Percentiles rank a stretch among this genome's conserved stretches.
Evolutionary conservation across 1,284 basidiomycete genomes (phyloP).

Genomic region (Xerocomus tenax): DNA sequence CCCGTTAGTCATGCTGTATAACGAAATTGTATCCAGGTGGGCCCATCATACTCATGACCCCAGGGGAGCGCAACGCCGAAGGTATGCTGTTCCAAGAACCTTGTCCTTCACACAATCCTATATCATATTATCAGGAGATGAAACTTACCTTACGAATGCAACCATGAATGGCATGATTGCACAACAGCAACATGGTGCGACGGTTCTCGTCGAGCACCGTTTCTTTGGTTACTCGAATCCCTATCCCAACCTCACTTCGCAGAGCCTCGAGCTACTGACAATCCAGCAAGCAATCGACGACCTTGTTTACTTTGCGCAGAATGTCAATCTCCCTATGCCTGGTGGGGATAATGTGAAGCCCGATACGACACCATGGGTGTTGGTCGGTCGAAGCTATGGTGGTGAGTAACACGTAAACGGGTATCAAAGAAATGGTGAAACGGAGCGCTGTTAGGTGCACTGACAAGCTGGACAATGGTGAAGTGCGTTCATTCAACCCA

Average conservation of each 20-base stretch:
- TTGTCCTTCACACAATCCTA: slow-evolving; percentile 32
- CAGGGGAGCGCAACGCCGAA: slow-evolving; percentile 40
- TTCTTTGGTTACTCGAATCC: slow-evolving; percentile 56
- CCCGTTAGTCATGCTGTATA: neutral
- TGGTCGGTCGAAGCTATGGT: slow-evolving; percentile 65
- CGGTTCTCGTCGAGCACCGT: slow-evolving; percentile 53
- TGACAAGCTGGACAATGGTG: slow-evolving; percentile 65
- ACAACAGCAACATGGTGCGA: slow-evolving; percentile 54
- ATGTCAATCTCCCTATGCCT: slow-evolving; percentile 58
- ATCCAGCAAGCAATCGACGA: slow-evolving; percentile 68
- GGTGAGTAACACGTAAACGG: slow-evolving; percentile 27
- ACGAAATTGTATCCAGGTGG: slow-evolving; percentile 42
- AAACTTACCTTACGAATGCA: slow-evolving; percentile 51
- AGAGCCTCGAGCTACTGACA: slow-evolving; percentile 52
- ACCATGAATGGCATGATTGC: slow-evolving; percentile 63
- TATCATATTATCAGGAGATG: slow-evolving; percentile 38
- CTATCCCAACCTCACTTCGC: slow-evolving; percentile 49
- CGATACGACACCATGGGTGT: slow-evolving; percentile 55
- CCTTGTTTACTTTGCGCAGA: slow-evolving; percentile 60
- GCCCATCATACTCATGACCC: slow-evolving; percentile 55
- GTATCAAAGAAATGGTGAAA: neutral
- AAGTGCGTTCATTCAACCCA: slow-evolving; percentile 34
- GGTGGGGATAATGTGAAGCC: slow-evolving; percentile 51
- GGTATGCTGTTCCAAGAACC: slow-evolving; percentile 23
- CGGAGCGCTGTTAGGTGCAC: slow-evolving; percentile 32